A percentile compares a stretch with the other conserved stretches of the same genome.
Conservation (phyloP, 352 stramenopile species). For the Sclerospora graminicola region DNA sequence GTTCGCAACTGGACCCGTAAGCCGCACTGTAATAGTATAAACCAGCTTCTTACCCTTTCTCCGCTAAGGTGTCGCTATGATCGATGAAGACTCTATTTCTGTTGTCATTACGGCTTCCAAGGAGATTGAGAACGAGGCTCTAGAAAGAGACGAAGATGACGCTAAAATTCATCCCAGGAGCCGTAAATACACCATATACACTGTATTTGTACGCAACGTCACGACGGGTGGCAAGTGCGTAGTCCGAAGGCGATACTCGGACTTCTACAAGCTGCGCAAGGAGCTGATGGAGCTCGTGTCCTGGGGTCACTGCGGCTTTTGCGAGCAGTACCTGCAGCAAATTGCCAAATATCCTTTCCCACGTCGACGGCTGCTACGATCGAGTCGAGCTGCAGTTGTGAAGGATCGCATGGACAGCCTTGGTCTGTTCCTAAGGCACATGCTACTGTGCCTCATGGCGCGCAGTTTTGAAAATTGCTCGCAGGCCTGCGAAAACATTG, state of each 20-base stretch:
- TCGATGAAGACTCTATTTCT: conserved; percentile 54
- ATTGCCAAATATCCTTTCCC: conserved; percentile 77
- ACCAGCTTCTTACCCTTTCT: neutral
- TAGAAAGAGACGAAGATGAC: conserved; percentile 9
- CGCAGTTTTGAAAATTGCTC: conserved; percentile 57
- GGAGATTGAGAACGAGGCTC: conserved; percentile 25
- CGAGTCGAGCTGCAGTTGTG: conserved; percentile 51
- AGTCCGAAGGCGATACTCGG: conserved; percentile 69
- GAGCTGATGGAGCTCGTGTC: conserved; percentile 75
- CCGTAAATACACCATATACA: conserved; percentile 81
- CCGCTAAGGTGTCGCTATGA: conserved; percentile 16
- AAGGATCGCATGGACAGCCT: conserved; percentile 83
- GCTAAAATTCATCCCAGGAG: conserved; percentile 21
- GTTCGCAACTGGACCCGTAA: neutral
- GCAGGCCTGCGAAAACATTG: conserved; percentile 56
- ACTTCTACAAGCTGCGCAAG: conserved; percentile 80
- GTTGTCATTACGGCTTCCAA: conserved; percentile 56
- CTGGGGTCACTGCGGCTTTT: conserved; percentile 63
- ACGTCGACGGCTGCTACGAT: conserved; percentile 59
- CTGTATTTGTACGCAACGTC: conserved; percentile 69
- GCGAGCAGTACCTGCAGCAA: conserved; percentile 48
- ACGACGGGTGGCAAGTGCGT: conserved; percentile 64
- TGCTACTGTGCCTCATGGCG: conserved; percentile 62
- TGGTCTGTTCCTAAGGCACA: conserved; percentile 63
- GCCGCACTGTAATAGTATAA: neutral